A percentile compares a stretch with the other conserved stretches of the same genome.
phyloP scores from a whole-genome alignment of 306 rosid genomes.

The Boehmeria nivea region DNA sequence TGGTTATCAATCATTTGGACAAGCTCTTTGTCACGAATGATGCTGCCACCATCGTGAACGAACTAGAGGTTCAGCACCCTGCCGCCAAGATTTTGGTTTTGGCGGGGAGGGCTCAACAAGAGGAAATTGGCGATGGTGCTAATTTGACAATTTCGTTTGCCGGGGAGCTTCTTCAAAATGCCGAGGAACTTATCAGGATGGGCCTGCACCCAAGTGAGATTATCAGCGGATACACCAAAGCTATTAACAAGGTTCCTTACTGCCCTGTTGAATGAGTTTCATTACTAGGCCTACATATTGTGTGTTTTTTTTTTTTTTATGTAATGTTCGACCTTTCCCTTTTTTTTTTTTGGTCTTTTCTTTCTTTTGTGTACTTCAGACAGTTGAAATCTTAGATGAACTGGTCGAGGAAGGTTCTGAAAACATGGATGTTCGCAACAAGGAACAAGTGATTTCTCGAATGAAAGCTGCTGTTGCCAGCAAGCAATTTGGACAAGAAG shows the following conservation, averaged over 20 bases:
- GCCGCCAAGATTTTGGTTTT: slow-evolving; percentile 93
- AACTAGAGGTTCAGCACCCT: slow-evolving; percentile 95
- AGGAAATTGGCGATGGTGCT: slow-evolving; percentile 95
- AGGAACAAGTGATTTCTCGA: slow-evolving; percentile 71
- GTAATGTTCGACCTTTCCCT: not conserved
- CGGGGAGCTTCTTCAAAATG: slow-evolving; percentile 81
- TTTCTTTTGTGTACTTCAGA: slow-evolving; percentile 25
- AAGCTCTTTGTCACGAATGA: slow-evolving; percentile 92
- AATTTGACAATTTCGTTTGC: slow-evolving; percentile 86
- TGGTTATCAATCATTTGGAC: slow-evolving; percentile 96
- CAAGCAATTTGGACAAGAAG: slow-evolving; percentile 96
- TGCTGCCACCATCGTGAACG: slow-evolving; percentile 79
- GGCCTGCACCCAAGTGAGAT: slow-evolving; percentile 93
- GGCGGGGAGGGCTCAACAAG: slow-evolving; percentile 88
- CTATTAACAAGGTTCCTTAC: slow-evolving; percentile 59
- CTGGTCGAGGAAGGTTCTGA: slow-evolving; percentile 80
- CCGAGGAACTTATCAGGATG: slow-evolving; percentile 92
- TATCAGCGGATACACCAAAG: slow-evolving; percentile 85
- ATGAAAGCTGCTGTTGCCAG: slow-evolving; percentile 95
- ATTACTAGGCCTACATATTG: too few species aligned
- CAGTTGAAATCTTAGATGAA: slow-evolving; percentile 61
- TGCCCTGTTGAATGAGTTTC: not conserved
- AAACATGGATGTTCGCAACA: slow-evolving; percentile 80
- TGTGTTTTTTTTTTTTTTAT: slow-evolving; percentile 6
- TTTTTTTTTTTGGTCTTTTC: not conserved